These are phyloP conservation scores for Aspergillus saccharolyticus DNA, from an alignment of 495 filamentous ascomycete genomes.

Conservation along the genomic window DNA sequence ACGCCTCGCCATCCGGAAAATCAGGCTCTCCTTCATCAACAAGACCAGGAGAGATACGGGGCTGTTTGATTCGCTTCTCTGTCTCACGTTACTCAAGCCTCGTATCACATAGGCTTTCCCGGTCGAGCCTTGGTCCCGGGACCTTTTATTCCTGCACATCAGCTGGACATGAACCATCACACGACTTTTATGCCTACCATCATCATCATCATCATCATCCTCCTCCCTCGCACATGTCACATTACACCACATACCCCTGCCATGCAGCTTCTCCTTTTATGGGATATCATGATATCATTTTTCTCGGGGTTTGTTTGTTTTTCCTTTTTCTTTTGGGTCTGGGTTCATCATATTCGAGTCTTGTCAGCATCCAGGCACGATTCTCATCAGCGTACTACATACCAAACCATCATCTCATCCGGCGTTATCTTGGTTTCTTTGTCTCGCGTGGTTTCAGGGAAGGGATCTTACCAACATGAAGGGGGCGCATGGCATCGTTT, in stretches of 20 bases:
- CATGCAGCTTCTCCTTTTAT: neutral
- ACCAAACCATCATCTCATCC: too few relatives aligned
- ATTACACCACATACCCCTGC: neutral
- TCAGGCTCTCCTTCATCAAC: constrained; percentile 27
- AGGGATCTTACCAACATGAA: too few relatives aligned
- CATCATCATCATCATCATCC: neutral
- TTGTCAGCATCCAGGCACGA: too few relatives aligned
- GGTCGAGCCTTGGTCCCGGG: neutral
- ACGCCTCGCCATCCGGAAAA: constrained; percentile 25
- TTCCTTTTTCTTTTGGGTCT: neutral
- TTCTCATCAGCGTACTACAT: too few relatives aligned
- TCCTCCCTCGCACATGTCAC: too few relatives aligned
- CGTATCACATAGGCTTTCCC: neutral
- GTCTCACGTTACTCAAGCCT: neutral
- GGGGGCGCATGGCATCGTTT: too few relatives aligned
- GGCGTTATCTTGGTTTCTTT: too few relatives aligned
- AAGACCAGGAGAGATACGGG: constrained; percentile 32
- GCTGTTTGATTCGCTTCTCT: too few relatives aligned
- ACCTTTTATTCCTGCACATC: neutral
- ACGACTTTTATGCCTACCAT: too few relatives aligned
- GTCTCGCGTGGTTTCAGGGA: too few relatives aligned
- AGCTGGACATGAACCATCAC: constrained; percentile 3
- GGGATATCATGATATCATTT: neutral
- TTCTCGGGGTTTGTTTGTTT: constrained; percentile 2
- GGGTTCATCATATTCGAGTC: neutral